phyloP scores from a whole-genome alignment of 179 eudicot species.

The Drosera spatulata region DNA sequence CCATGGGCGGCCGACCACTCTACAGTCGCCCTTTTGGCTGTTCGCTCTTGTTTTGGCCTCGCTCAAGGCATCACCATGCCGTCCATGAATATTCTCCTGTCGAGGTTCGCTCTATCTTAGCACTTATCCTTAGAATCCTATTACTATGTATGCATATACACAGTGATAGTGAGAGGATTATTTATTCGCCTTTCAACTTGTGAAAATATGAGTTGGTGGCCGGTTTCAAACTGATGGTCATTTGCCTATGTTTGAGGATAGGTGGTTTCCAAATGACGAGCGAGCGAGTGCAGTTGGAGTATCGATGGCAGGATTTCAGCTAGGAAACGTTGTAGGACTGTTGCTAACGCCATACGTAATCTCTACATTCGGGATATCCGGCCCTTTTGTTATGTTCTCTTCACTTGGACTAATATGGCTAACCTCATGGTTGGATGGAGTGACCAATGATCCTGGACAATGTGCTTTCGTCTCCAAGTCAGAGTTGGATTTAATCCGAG shows the following conservation, averaged over 20 bases:
- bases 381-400: slow-evolving; percentile 79
- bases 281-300: slow-evolving; percentile 90
- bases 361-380: slow-evolving; percentile 61
- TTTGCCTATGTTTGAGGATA: slow-evolving; percentile 12
- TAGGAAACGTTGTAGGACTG: slow-evolving; percentile 80
- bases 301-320: slow-evolving; percentile 94
- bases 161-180: too few relatives aligned
- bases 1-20: slow-evolving; percentile 92
- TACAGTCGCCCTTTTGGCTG: slow-evolving; percentile 43
- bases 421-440: slow-evolving; percentile 43
- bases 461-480: slow-evolving; percentile 31
- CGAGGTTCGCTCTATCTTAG: slow-evolving; percentile 36
- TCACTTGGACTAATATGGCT: slow-evolving; percentile 80
- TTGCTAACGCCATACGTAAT: slow-evolving; percentile 57
- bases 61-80: slow-evolving; percentile 97
- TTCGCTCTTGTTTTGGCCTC: slow-evolving; percentile 73
- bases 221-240: too few relatives aligned
- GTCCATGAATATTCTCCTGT: slow-evolving; percentile 68
- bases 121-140: too few relatives aligned
- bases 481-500: slow-evolving; percentile 57
- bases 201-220: too few relatives aligned
- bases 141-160: too few relatives aligned
- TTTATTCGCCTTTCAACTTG: too few relatives aligned
- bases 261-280: slow-evolving; percentile 90
- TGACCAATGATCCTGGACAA: slow-evolving; percentile 57